Evolutionary conservation across 768 basidiomycete species (phyloP).

Genomic region (Tricholoma saponaceum): DNA sequence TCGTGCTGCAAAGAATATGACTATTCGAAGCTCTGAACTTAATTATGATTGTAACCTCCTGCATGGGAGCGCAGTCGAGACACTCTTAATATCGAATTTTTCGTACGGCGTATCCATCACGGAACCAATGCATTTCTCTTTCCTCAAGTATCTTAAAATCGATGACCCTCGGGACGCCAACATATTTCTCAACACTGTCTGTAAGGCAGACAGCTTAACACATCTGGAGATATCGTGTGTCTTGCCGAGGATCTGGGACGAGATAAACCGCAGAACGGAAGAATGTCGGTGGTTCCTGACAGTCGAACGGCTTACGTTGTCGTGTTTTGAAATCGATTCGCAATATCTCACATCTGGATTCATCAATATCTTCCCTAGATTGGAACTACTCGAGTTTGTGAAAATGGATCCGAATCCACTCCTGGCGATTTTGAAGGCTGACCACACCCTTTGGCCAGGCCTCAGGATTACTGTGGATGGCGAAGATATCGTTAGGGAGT

Average conservation of each 20-base stretch:
- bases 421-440: neutral
- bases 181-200: neutral
- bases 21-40: neutral
- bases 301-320: neutral
- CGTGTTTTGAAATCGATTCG: neutral
- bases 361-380: neutral
- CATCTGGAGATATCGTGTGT: neutral
- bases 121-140: neutral
- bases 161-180: neutral
- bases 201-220: neutral
- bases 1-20: neutral
- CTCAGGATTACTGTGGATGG: neutral
- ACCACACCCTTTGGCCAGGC: neutral
- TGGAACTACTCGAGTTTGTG: neutral
- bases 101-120: neutral
- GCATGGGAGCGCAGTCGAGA: neutral
- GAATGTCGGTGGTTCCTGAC: neutral
- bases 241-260: neutral
- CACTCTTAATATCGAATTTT: neutral
- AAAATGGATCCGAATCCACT: neutral
- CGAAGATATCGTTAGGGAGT: neutral
- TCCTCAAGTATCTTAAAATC: neutral
- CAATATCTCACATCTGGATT: neutral
- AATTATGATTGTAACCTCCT: neutral
- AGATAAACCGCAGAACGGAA: neutral